Percentiles rank a stretch among this genome's conserved stretches.
phyloP scores from a whole-genome alignment of 768 basidiomycete genomes.

The Suillus plorans region DNA sequence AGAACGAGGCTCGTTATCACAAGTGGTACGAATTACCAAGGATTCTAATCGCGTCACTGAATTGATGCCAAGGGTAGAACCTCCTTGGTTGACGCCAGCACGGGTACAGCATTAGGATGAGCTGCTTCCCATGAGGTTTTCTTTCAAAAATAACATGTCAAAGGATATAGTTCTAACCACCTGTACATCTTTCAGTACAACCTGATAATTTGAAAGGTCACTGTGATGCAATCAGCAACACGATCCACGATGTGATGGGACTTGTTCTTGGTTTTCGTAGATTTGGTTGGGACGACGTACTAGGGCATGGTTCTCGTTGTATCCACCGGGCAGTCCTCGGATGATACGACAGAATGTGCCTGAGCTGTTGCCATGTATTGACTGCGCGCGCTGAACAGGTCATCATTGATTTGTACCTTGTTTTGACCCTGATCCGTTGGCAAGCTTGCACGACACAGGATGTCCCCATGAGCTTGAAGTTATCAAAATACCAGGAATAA shows the following conservation, averaged over 20 bases:
- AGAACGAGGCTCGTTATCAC: not conserved
- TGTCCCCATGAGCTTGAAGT: not conserved
- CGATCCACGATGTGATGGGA: constrained; percentile 99
- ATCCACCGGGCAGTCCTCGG: constrained; percentile 41
- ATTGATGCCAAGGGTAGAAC: not conserved
- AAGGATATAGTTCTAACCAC: too few relatives aligned
- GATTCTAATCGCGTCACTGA: not conserved
- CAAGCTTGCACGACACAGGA: not conserved
- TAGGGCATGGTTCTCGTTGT: constrained; percentile 91
- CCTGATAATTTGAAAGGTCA: too few relatives aligned
- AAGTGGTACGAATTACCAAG: not conserved
- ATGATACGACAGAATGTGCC: constrained; percentile 40
- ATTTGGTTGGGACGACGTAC: constrained; percentile 69
- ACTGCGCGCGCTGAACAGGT: not conserved
- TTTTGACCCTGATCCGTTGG: too few relatives aligned
- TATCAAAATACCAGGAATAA: constrained; percentile 31
- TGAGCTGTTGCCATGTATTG: constrained; percentile 26
- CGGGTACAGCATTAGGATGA: too few relatives aligned
- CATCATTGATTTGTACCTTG: too few relatives aligned
- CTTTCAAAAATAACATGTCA: too few relatives aligned
- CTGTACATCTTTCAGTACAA: too few relatives aligned
- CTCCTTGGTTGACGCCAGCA: too few relatives aligned
- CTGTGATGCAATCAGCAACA: constrained; percentile 75
- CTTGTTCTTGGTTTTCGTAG: constrained; percentile 95
- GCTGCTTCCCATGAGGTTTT: too few relatives aligned